A percentile compares a stretch with the other conserved stretches of the same genome.
These are phyloP conservation scores for Phytophthora pinifolia DNA, from an alignment of 352 stramenopile species.

Conservation along the genomic window DNA sequence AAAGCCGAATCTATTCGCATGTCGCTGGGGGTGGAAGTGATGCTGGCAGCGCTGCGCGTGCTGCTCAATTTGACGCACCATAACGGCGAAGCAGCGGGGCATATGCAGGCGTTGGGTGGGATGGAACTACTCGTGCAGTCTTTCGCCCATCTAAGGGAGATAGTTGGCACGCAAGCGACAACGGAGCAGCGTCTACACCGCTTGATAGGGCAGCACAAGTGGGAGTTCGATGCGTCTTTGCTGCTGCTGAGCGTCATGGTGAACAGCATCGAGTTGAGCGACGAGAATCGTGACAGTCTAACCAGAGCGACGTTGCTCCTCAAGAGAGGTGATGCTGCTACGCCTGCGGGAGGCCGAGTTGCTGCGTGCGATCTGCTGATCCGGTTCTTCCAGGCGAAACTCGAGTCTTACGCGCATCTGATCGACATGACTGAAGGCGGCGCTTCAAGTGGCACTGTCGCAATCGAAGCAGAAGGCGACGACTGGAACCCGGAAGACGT, in stretches of 20 bases:
- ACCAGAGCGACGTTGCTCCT: constrained; percentile 6
- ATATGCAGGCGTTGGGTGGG: constrained; percentile 40
- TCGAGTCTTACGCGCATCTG: constrained; percentile 53
- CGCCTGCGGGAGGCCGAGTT: neutral
- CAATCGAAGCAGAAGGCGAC: constrained; percentile 24
- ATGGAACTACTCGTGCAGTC: constrained; percentile 43
- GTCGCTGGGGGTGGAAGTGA: constrained; percentile 39
- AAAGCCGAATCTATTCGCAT: constrained; percentile 28
- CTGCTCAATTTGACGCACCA: constrained; percentile 84
- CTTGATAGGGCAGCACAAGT: constrained; percentile 34
- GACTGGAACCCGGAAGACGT: constrained; percentile 73
- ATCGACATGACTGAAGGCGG: constrained; percentile 32
- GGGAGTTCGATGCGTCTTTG: constrained; percentile 58
- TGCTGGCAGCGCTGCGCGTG: constrained; percentile 53
- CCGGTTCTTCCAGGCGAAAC: constrained; percentile 53
- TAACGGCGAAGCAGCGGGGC: constrained; percentile 44
- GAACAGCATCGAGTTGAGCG: constrained; percentile 69
- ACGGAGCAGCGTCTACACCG: neutral
- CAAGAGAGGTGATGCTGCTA: neutral
- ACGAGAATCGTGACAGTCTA: constrained; percentile 49
- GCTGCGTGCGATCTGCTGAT: constrained; percentile 43
- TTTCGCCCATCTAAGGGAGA: constrained; percentile 42
- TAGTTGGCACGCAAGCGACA: constrained; percentile 4
- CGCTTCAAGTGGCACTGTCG: constrained; percentile 1
- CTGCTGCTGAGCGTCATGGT: constrained; percentile 68